phyloP scores from a whole-genome alignment of 1,139 yeast genomes.

The Chernovozyma aurita region DNA sequence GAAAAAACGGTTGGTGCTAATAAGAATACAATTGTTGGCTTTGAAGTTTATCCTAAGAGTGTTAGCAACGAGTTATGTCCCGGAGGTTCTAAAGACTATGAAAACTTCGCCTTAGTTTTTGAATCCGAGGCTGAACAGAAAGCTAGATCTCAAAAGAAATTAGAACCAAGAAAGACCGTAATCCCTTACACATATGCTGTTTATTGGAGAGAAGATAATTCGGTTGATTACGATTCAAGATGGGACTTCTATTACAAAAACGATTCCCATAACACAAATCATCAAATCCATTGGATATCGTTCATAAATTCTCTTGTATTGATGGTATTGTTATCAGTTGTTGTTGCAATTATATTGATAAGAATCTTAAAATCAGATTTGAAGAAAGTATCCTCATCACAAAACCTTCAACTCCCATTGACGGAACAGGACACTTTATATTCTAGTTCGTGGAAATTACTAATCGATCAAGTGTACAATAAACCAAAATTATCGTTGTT shows the following conservation, averaged over 20 bases:
- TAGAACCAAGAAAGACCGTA: conserved; percentile 20
- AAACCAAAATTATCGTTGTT: conserved; percentile 44
- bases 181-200: conserved; percentile 84
- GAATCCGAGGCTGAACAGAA: conserved; percentile 3
- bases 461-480: conserved; percentile 51
- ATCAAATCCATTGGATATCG: conserved; percentile 67
- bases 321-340: conserved; percentile 51
- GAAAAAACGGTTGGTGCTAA: conserved; percentile 35
- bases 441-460: conserved; percentile 42
- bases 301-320: conserved; percentile 62
- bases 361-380: conserved; percentile 45
- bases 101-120: conserved; percentile 45
- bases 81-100: conserved; percentile 57
- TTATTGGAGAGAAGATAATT: conserved; percentile 80
- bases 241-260: conserved; percentile 71
- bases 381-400: conserved; percentile 17
- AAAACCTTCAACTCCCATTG: conserved; percentile 17
- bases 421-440: conserved; percentile 7
- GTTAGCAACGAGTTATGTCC: conserved; percentile 67
- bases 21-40: conserved; percentile 68
- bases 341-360: conserved; percentile 60
- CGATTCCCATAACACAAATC: conserved; percentile 40
- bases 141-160: conserved; percentile 8
- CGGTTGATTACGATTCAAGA: conserved; percentile 62
- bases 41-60: conserved; percentile 86